A percentile compares a stretch with the other conserved stretches of the same genome.
Evolutionary conservation across 164 flowering plant genomes (phyloP).

Genomic region (Stephania yunnanensis): DNA sequence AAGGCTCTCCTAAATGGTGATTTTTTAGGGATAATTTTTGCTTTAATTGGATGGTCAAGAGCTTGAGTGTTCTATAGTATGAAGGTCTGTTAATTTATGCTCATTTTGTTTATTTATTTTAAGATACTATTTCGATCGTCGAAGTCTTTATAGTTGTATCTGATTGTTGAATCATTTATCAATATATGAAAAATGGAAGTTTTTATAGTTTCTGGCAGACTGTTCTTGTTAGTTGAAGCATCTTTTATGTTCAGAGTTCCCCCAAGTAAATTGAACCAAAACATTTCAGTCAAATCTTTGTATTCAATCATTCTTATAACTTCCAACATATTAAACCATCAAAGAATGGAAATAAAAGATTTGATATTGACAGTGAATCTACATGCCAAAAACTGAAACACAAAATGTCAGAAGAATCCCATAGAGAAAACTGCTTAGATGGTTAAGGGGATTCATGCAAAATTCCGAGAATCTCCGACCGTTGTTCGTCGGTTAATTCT

Average conservation of each 20-base stretch:
- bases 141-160: background rate
- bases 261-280: background rate
- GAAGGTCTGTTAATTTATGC: background rate
- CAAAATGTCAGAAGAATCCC: background rate
- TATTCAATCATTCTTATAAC: background rate
- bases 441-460: conserved; percentile 36
- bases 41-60: conserved; percentile 36
- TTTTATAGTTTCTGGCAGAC: background rate
- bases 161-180: background rate
- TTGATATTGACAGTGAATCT: background rate
- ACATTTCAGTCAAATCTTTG: background rate
- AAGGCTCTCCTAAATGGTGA: conserved; percentile 53
- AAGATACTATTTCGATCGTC: background rate
- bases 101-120: background rate
- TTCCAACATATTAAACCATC: background rate
- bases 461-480: conserved; percentile 34
- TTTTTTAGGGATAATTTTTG: conserved; percentile 39
- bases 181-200: background rate
- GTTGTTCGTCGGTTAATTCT: conserved; percentile 41
- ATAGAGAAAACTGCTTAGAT: background rate
- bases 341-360: background rate
- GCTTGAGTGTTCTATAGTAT: background rate
- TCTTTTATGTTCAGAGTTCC: background rate
- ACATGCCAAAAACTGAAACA: background rate
- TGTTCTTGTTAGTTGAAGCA: background rate